These are phyloP conservation scores for Tylopilus plumbeoviolaceoides DNA, from an alignment of 768 basidiomycete species.

Conservation along the genomic window DNA sequence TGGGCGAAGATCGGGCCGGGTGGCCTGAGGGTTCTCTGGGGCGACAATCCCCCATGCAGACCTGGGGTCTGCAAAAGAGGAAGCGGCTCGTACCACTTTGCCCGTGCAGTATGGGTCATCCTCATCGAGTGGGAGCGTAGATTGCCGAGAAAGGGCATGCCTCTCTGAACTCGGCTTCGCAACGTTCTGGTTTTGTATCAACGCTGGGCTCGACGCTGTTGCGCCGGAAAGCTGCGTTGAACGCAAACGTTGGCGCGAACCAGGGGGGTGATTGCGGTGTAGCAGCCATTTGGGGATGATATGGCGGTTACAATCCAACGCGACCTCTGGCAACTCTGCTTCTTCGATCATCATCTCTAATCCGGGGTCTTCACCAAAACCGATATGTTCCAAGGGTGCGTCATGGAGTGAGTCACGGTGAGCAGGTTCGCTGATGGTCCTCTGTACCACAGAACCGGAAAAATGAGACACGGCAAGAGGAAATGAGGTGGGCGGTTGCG, in stretches of 20 bases:
- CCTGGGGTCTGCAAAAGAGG: conserved; percentile 23
- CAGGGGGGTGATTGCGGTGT: conserved; percentile 42
- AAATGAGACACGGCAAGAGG: conserved; percentile 20
- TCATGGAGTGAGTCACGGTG: conserved; percentile 1
- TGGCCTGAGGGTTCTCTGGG: conserved; percentile 21
- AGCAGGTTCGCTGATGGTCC: conserved; percentile 24
- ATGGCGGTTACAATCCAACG: conserved; percentile 88
- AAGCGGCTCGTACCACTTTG: conserved; percentile 27
- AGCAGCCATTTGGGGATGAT: conserved; percentile 95
- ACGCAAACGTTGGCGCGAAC: conserved; percentile 36
- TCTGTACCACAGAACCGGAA: conserved; percentile 28
- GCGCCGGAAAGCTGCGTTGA: conserved; percentile 45
- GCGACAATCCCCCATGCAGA: conserved; percentile 12
- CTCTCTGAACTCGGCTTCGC: conserved; percentile 25
- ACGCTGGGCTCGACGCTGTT: conserved; percentile 69
- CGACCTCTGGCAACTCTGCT: conserved; percentile 92
- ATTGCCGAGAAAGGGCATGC: conserved; percentile 41
- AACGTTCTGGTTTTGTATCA: conserved; percentile 37
- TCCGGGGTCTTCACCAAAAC: conserved; percentile 23
- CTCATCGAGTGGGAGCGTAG: conserved; percentile 35
- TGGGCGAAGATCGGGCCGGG: conserved; percentile 33
- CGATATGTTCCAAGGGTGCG: not conserved
- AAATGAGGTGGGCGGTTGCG: conserved; percentile 10
- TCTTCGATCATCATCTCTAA: conserved; percentile 53
- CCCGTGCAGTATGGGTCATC: conserved; percentile 45